Base-by-base conservation (phyloP, 371 early-diverging fungal genomes). In the Rhizomucor pusillus region DNA sequence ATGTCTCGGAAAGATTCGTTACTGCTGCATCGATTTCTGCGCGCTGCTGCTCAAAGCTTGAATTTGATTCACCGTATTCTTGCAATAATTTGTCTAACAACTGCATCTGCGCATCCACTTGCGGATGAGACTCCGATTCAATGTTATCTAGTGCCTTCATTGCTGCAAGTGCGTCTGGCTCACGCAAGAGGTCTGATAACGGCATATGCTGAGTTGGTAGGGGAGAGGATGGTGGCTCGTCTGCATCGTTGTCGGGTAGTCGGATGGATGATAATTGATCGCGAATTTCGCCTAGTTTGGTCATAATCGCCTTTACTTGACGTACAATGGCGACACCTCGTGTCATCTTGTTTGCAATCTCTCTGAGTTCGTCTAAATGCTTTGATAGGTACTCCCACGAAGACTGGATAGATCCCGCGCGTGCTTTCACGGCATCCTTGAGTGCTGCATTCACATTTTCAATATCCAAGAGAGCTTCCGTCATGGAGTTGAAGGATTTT, bases 11-110 rank as follows among this genome's bases (percentile, higher is more conserved):
- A 46, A 81, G 34, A 5, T 62, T 65, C 0, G 57, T 34, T 9
- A 76, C 59, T 0, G 71, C 67, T 29, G 66, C 65, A 1, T 68
- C 67, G 37, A 77, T 75, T 13, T 73, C 76, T 11, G 62, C 55
- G 1, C 73, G 64, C 54, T 80, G 77, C 34, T 60, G 62, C 16
- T 54, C 40, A 56, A 70, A 75, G 16, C 61, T 65, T 22, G 69
- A 43, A 36, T 75, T 63, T 1, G 46, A 54, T 18, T 67, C 63
- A 20, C 56, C 46, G 20, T 43, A 52, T 9, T 66, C 53, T 4
- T 20, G 9, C n/a, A 59, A 46, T 41, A 59, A 36, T 7, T 40
- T 34, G 23, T 59, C 59, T 29, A 59, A 12, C 35, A 40, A 36
- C 4, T 35, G 16, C 4, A 59, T n/a, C 16, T 59, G 53, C 1